phyloP scores from a whole-genome alignment of 805 yeast genomes.

The Kuraishia hungarica region DNA sequence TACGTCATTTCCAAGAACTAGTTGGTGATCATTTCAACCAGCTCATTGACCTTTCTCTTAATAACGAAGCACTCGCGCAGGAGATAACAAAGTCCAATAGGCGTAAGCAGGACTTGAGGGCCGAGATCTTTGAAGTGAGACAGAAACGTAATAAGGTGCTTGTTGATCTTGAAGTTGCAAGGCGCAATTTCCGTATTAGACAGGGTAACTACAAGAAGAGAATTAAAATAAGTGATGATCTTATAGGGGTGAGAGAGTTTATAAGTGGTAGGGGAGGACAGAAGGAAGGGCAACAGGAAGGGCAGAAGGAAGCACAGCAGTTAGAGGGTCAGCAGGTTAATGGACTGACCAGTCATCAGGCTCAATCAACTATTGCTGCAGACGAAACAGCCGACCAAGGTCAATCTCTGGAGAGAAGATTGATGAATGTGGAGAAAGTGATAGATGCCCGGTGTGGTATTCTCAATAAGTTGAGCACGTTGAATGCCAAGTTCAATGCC shows the following conservation, averaged over 20 bases:
- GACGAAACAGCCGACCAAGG: too few relatives aligned
- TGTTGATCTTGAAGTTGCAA: constrained; percentile 2
- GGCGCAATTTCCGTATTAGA: not conserved
- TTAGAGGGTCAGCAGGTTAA: not conserved
- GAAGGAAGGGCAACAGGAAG: not conserved
- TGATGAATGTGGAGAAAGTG: constrained; percentile 11
- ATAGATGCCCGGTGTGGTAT: constrained; percentile 18
- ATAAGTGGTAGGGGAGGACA: not conserved
- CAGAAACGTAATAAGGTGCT: constrained; percentile 12
- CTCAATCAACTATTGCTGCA: too few relatives aligned
- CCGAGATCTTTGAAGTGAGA: constrained; percentile 19
- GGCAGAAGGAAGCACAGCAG: not conserved
- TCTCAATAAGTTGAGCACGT: constrained; percentile 16
- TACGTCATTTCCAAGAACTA: constrained; percentile 12
- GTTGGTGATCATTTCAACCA: constrained; percentile 20
- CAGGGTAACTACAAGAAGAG: not conserved
- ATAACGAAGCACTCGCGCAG: constrained; percentile 22
- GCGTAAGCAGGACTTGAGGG: constrained; percentile 21
- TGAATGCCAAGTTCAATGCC: constrained; percentile 17
- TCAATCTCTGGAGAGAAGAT: constrained; percentile 8
- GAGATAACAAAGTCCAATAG: constrained; percentile 19
- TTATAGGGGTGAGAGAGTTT: not conserved
- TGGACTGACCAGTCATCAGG: too few relatives aligned
- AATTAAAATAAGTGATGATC: not conserved
- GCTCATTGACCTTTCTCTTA: constrained; percentile 25